Evolutionary conservation across 2,329 filamentous ascomycete genomes (phyloP), one percentile per base, ranked within the genome.

Genomic region (Alternaria gaisen): DNA sequence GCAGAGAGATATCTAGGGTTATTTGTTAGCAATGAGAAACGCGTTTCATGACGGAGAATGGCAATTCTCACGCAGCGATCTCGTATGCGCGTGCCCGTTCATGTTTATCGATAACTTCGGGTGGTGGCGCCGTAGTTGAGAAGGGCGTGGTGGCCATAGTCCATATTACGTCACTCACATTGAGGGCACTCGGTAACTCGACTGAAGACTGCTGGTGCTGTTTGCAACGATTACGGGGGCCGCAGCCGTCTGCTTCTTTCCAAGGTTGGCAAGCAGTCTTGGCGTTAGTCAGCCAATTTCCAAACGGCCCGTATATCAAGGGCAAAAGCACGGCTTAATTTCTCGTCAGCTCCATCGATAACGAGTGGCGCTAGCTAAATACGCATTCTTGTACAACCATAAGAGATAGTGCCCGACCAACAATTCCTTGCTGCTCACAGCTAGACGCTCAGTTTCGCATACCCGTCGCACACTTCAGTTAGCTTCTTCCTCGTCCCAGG

Each of bases 401-500:
- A 10, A 18, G n/a, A 40, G 9, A 20, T 5, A 20, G 7, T 5
- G n/a, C n/a, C 36, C n/a, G 14, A 11, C 36, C n/a, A 40, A 6
- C n/a, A 20, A 18, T 9, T 11, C 36, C n/a, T 7, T 20, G 46
- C 46, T 50, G 46, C n/a, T 18, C 14, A 16, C 10, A 22, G 22
- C 43, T 58, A 61, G 3, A 58, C 14, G 4, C 14, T 16, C 22
- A 60, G 36, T 11, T 30, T 43, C 11, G 67, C 71, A 56, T 72
- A 75, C 36, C 67, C 70, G 16, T 73, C 69, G 41, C 70, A 72
- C 7, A 48, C 47, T 38, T 74, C 70, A 3, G 67, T 65, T 34
- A 74, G 54, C 53, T 67, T 73, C 54, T 66, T 68, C 53, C 64
- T 64, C 5, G 70, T 75, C 16, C 66, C 67, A 6, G 72, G 72